Base-by-base conservation (phyloP, 2,329 filamentous ascomycete genomes). In the Aspergillus tubingensis region DNA sequence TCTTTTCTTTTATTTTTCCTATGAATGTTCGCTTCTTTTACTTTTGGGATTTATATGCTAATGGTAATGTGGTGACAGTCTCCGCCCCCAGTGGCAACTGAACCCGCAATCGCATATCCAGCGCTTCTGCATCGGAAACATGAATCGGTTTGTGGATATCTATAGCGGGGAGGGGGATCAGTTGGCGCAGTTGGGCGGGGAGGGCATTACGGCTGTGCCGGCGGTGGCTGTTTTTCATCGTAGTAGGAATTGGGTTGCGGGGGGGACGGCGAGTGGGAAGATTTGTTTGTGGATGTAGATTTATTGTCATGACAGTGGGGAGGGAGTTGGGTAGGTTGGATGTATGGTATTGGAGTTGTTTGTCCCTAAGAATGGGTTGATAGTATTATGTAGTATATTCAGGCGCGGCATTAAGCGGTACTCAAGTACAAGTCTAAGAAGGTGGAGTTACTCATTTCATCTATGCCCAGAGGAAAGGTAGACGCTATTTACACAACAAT, bases 81-180 rank as follows among this genome's bases (percentile, higher is more conserved):
- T 90, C 83, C 72, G 96, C 83, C 84, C 95, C 74, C 92, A 96
- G 68, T 99, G 95, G 95, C 95, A 99, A 75, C 81, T 85, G 32
- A 83, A 85, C 49, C 94, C 95, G 0, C 79, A 83, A 36, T 91
- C 95, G 60, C 88, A 88, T 7, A 87, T 96, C 5, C 89, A 96
- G 64, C 92, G 94, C 62, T 92, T 99, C 69, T 91, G 87, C 23
- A 94, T 99, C 59, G 95, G 91, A 1, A 99, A 98, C 68, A 98
- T 98, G 95, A 96, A 96, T 72, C 87, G 95, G 1, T 98, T 97
- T 68, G 91, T 98, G 1, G 95, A 99, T 71, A 85, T 99, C 0
- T 99, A 90, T 74, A 90, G 89, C 0, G 84, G 87, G 0, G 85
- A 90, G 52, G 95, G 95, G 0, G 88, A 92, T 69, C 94, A 98